A percentile compares a stretch with the other conserved stretches of the same genome.
phyloP scores from a whole-genome alignment of 2,329 filamentous ascomycete genomes.

The Neopestalotiopsis rosae region DNA sequence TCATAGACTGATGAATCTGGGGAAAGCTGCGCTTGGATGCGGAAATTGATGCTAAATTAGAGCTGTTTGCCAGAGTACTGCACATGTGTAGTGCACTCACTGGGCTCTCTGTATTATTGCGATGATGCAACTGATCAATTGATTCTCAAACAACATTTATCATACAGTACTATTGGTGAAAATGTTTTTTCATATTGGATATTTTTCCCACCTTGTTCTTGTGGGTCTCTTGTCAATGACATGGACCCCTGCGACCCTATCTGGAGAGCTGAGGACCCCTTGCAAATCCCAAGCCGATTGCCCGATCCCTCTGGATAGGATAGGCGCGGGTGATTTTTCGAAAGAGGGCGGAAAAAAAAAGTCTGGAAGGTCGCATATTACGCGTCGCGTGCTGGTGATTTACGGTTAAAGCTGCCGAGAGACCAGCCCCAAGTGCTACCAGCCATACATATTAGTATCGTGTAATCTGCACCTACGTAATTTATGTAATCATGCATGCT shows the following conservation, averaged over 20 bases:
- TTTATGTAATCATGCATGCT: no score
- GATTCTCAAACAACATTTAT: not conserved
- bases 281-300: not conserved
- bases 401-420: not conserved
- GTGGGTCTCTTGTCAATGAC: not conserved
- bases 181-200: not conserved
- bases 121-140: slow-evolving; percentile 5
- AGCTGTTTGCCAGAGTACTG: slow-evolving; percentile 3
- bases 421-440: not conserved
- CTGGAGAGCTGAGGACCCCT: not conserved
- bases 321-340: not conserved
- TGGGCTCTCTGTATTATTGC: no score
- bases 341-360: not conserved
- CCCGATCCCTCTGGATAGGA: not conserved
- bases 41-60: slow-evolving; percentile 12
- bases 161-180: not conserved
- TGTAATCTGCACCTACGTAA: no score
- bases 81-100: not conserved
- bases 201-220: not conserved
- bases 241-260: not conserved
- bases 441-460: no score
- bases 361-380: not conserved
- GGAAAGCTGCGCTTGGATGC: slow-evolving; percentile 8
- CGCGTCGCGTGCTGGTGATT: not conserved
- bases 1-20: slow-evolving; percentile 16